Evolutionary conservation across 2,329 filamentous ascomycete species (phyloP).

Genomic region (Ophiostoma novo-ulmi): DNA sequence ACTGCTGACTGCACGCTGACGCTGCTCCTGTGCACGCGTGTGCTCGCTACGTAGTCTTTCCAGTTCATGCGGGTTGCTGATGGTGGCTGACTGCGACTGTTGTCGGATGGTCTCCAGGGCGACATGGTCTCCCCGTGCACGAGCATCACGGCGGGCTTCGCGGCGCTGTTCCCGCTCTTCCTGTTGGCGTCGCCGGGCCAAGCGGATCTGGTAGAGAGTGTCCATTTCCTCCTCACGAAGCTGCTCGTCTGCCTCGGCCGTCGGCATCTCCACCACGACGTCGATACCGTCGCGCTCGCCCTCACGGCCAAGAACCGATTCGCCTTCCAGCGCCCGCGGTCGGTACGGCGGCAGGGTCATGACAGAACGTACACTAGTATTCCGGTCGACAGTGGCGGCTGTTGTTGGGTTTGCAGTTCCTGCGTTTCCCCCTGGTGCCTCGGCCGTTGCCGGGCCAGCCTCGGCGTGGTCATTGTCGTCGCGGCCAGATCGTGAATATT

Average conservation of each 20-base stretch:
- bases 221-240: constrained; percentile 89
- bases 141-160: constrained; percentile 63
- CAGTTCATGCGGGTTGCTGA: constrained; percentile 50
- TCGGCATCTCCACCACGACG: constrained; percentile 79
- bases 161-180: constrained; percentile 74
- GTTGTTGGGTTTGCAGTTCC: background rate
- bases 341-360: constrained; percentile 90
- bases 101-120: constrained; percentile 63
- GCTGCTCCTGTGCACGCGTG: constrained; percentile 51
- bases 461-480: constrained; percentile 29
- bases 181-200: constrained; percentile 68
- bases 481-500: constrained; percentile 29
- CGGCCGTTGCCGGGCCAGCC: constrained; percentile 23
- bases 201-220: constrained; percentile 79
- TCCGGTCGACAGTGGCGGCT: constrained; percentile 59
- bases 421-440: constrained; percentile 5
- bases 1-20: constrained; percentile 64
- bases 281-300: constrained; percentile 91
- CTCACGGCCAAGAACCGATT: constrained; percentile 79
- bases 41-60: constrained; percentile 55
- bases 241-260: constrained; percentile 69
- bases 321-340: constrained; percentile 63
- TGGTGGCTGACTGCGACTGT: constrained; percentile 45
- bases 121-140: constrained; percentile 62
- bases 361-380: constrained; percentile 84